These are phyloP conservation scores for Neltuma alba DNA, from an alignment of 306 rosid genomes.

Conservation along the genomic window DNA sequence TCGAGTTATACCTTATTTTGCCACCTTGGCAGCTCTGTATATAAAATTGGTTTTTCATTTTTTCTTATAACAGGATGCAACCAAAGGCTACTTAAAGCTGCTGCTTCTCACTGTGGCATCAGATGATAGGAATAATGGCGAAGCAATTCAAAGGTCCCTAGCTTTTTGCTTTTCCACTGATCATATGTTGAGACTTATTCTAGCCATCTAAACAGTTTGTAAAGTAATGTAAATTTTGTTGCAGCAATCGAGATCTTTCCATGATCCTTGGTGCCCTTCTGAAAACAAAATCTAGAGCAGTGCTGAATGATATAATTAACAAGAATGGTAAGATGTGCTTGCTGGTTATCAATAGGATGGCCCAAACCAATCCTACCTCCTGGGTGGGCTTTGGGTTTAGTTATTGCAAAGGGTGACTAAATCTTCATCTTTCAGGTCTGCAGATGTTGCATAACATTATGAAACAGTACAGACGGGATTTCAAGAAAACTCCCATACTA, in stretches of 20 bases:
- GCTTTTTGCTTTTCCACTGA: background rate
- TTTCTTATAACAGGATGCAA: constrained; percentile 68
- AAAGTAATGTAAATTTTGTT: constrained; percentile 36
- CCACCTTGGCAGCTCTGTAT: constrained; percentile 7
- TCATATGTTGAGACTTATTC: constrained; percentile 23
- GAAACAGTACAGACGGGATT: constrained; percentile 88
- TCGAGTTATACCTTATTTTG: constrained; percentile 11
- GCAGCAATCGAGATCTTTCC: constrained; percentile 98
- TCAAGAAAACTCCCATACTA: constrained; percentile 95
- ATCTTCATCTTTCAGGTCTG: constrained; percentile 63
- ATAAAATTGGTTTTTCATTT: background rate
- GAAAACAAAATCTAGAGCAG: constrained; percentile 91
- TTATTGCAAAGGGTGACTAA: constrained; percentile 34
- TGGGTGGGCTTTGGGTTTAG: background rate
- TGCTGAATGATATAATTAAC: constrained; percentile 81
- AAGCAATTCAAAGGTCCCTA: constrained; percentile 89
- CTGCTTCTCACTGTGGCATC: constrained; percentile 93
- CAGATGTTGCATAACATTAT: constrained; percentile 95
- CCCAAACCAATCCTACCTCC: background rate
- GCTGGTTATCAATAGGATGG: background rate
- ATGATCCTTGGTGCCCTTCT: constrained; percentile 97
- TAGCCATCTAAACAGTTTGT: constrained; percentile 25
- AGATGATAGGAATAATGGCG: constrained; percentile 80
- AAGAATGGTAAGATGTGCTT: constrained; percentile 74
- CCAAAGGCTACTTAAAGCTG: constrained; percentile 95